These are phyloP conservation scores for apple (Malus domestica) DNA, from an alignment of 306 rosid genomes.

Conservation along the genomic window DNA sequence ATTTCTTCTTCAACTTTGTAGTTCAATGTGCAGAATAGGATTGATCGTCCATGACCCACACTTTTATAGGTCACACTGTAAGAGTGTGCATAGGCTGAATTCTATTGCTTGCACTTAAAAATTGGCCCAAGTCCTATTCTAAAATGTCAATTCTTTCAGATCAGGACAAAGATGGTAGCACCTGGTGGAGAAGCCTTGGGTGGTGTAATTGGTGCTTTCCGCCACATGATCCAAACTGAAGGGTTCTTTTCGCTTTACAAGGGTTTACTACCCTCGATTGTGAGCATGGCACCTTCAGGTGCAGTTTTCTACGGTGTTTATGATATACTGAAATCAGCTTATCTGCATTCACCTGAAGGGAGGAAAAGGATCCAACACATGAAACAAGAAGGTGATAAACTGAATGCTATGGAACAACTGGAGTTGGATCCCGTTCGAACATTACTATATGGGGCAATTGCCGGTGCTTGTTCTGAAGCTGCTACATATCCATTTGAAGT, in stretches of 20 bases:
- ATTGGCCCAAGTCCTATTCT: background rate
- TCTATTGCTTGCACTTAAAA: background rate
- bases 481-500: conserved; percentile 98
- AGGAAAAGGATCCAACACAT: conserved; percentile 55
- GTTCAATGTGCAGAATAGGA: no score
- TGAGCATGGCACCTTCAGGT: conserved; percentile 97
- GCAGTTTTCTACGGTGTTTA: conserved; percentile 95
- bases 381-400: conserved; percentile 57
- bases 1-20: background rate
- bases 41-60: background rate
- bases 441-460: conserved; percentile 72
- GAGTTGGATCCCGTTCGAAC: conserved; percentile 86
- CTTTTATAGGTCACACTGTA: background rate
- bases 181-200: conserved; percentile 98
- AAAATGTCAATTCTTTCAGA: conserved; percentile 37
- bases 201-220: conserved; percentile 78
- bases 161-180: conserved; percentile 85
- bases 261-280: conserved; percentile 84
- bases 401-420: conserved; percentile 81
- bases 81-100: background rate
- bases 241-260: conserved; percentile 94
- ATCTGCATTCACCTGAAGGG: conserved; percentile 91
- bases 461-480: conserved; percentile 93
- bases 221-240: conserved; percentile 78
- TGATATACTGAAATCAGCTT: conserved; percentile 73